phyloP scores from a whole-genome alignment of 2,329 filamentous ascomycete species.

The Neopestalotiopsis sp. region DNA sequence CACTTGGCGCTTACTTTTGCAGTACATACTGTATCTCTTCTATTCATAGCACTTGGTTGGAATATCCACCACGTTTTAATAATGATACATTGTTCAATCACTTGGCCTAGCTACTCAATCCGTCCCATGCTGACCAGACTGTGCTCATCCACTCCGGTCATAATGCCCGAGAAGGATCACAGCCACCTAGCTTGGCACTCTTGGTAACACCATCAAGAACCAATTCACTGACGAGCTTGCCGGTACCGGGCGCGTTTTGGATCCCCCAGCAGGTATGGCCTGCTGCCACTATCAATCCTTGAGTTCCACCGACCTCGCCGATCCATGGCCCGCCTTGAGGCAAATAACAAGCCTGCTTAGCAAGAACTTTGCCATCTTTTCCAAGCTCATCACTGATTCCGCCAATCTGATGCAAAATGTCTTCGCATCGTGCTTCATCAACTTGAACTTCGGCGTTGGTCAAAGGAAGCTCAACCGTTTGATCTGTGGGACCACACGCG shows the following conservation, averaged over 20 bases:
- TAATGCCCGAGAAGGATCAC: constrained; percentile 58
- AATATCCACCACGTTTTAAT: background rate
- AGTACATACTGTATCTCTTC: constrained; percentile 6
- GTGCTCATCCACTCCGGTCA: constrained; percentile 30
- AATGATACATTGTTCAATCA: background rate
- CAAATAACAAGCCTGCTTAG: constrained; percentile 77
- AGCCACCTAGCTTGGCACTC: constrained; percentile 59
- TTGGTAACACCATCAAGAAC: constrained; percentile 65
- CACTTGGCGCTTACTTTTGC: background rate
- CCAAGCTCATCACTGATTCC: constrained; percentile 61
- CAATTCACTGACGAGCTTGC: constrained; percentile 69
- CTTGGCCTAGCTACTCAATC: background rate
- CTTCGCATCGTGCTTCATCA: constrained; percentile 69
- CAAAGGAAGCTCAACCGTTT: constrained; percentile 64
- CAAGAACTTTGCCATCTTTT: constrained; percentile 60
- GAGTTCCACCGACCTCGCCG: constrained; percentile 65
- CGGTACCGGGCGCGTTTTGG: constrained; percentile 78
- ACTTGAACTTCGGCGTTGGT: constrained; percentile 68
- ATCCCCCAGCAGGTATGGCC: constrained; percentile 87
- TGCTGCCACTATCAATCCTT: constrained; percentile 70
- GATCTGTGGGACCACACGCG: constrained; percentile 73
- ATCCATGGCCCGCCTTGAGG: constrained; percentile 75
- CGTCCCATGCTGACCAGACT: background rate
- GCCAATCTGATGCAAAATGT: constrained; percentile 69
- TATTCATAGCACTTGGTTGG: background rate